These are phyloP conservation scores for Niveomyces coronatus DNA, from an alignment of 2,329 filamentous ascomycete species.

Conservation along the genomic window DNA sequence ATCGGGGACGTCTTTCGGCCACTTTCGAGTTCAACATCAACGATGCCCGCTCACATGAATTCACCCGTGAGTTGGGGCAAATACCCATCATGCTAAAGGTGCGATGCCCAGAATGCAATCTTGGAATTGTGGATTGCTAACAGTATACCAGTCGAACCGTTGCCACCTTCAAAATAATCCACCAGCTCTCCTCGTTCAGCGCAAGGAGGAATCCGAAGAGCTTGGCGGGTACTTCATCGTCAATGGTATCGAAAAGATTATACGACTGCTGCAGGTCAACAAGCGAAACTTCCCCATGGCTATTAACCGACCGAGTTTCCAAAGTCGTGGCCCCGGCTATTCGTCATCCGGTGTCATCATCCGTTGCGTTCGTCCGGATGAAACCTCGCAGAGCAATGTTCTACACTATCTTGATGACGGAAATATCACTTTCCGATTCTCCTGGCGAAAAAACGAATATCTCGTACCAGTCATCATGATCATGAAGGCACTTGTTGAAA, in stretches of 20 bases:
- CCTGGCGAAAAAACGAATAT: slow-evolving; percentile 95
- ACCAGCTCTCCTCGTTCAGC: slow-evolving; percentile 69
- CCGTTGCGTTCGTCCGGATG: slow-evolving; percentile 87
- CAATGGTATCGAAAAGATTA: slow-evolving; percentile 94
- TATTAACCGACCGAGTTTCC: slow-evolving; percentile 83
- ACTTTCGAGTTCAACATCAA: slow-evolving; percentile 82
- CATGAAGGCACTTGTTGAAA: slow-evolving; percentile 87
- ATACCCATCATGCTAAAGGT: slow-evolving; percentile 91
- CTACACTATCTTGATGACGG: slow-evolving; percentile 93
- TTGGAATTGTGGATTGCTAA: slow-evolving; percentile 11
- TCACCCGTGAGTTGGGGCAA: slow-evolving; percentile 74
- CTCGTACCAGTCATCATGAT: slow-evolving; percentile 96
- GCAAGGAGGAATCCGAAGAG: slow-evolving; percentile 93
- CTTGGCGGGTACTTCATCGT: slow-evolving; percentile 95
- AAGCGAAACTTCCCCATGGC: slow-evolving; percentile 92
- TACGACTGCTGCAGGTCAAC: slow-evolving; percentile 83
- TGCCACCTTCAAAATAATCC: slow-evolving; percentile 85
- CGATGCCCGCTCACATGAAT: slow-evolving; percentile 72
- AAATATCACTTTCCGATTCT: slow-evolving; percentile 94
- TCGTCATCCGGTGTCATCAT: slow-evolving; percentile 86
- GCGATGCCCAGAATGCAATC: slow-evolving; percentile 19
- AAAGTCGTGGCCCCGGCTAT: slow-evolving; percentile 76
- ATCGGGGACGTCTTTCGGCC: slow-evolving; percentile 75
- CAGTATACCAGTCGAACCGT: slow-evolving; percentile 56
- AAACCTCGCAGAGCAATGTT: slow-evolving; percentile 95